Percentiles rank a stretch among this genome's conserved stretches.
Evolutionary conservation across 2,329 filamentous ascomycete genomes (phyloP).

Genomic region (Colletotrichum camelliae): DNA sequence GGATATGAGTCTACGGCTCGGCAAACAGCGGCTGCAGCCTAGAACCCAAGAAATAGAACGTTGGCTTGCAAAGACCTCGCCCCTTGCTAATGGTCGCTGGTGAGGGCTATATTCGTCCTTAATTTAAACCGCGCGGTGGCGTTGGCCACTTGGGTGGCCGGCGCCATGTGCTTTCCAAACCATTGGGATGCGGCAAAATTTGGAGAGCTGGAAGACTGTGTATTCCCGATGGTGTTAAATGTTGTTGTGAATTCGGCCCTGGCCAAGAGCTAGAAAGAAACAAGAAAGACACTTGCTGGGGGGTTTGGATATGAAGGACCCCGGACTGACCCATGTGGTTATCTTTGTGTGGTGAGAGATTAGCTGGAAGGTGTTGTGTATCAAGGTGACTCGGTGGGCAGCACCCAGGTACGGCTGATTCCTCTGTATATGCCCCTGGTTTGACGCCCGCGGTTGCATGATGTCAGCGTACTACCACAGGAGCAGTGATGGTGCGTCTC

Average conservation of each 20-base stretch:
- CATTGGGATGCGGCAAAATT: background rate
- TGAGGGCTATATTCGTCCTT: background rate
- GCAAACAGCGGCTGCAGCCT: background rate
- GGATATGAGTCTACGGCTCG: background rate
- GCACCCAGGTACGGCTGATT: background rate
- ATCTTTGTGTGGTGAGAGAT: background rate
- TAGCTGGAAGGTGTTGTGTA: background rate
- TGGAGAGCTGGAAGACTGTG: background rate
- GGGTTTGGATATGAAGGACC: background rate
- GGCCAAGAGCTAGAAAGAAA: background rate
- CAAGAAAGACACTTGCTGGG: background rate
- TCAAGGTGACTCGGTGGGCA: background rate
- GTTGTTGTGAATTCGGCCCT: background rate
- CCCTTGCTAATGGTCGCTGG: background rate
- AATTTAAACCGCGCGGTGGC: background rate
- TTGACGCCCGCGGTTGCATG: background rate
- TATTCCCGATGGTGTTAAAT: background rate
- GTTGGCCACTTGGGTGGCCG: background rate
- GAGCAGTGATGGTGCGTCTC: background rate
- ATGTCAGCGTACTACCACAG: background rate
- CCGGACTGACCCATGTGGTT: background rate
- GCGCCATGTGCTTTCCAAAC: background rate
- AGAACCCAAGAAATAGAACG: background rate
- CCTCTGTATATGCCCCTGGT: background rate
- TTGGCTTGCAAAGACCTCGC: background rate